These are phyloP conservation scores for Taiozyma onychis DNA, from an alignment of 1,139 yeast genomes.

Conservation along the genomic window DNA sequence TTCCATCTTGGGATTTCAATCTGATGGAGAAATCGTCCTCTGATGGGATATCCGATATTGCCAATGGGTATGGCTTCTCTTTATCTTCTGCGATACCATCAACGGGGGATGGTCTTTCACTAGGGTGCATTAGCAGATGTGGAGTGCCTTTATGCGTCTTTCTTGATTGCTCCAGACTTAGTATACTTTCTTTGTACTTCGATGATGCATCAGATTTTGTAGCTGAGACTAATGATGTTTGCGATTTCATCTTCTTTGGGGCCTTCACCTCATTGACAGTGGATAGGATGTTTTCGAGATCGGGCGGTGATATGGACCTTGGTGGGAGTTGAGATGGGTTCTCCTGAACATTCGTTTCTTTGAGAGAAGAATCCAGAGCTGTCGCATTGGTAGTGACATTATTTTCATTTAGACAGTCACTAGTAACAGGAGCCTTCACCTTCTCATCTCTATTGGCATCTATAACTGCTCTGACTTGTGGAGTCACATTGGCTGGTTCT, in stretches of 20 bases:
- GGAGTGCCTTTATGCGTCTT: conserved; percentile 14
- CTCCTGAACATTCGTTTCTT: neutral
- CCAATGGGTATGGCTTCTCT: neutral
- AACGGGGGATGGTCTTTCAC: neutral
- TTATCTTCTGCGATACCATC: neutral
- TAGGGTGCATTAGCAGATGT: conserved; percentile 3
- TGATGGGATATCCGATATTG: neutral
- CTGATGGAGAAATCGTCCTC: neutral
- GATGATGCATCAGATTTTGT: conserved; percentile 4
- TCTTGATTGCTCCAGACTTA: conserved; percentile 19
- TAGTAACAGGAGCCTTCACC: neutral
- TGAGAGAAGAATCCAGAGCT: neutral
- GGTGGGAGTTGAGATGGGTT: neutral
- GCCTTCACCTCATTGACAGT: neutral
- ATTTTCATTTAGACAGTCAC: neutral
- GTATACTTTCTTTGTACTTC: conserved; percentile 8
- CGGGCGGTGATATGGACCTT: neutral
- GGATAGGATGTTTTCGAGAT: neutral
- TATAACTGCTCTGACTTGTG: neutral
- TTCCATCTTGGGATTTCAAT: neutral
- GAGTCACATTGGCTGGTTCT: neutral
- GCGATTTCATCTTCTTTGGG: conserved; percentile 3
- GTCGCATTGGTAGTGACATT: neutral
- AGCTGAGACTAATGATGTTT: conserved; percentile 8
- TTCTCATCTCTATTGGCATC: neutral